Evolutionary conservation across 345 rosid genomes (phyloP).

Genomic region (Eucalyptus sp.): DNA sequence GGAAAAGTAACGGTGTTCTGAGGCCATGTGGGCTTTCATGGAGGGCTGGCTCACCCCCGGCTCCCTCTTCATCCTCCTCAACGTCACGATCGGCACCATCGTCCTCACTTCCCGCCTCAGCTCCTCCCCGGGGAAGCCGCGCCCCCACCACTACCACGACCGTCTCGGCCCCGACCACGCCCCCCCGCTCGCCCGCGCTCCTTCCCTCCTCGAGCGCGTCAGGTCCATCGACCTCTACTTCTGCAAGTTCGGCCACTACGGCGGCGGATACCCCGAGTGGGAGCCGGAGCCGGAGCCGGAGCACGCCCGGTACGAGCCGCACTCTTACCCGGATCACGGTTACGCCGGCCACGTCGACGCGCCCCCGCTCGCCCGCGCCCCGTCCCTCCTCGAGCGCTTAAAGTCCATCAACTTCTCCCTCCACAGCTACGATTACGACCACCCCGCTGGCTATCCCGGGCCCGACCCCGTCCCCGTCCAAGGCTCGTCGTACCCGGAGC

Average conservation of each 20-base stretch:
- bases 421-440: neutral
- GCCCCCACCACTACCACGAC: neutral
- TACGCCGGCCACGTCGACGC: neutral
- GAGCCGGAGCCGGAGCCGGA: no score
- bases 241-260: constrained; percentile 9
- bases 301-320: neutral
- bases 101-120: constrained; percentile 27
- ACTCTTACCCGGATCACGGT: neutral
- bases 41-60: constrained; percentile 40
- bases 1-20: neutral
- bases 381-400: constrained; percentile 25
- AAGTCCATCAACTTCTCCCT: constrained; percentile 10
- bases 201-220: constrained; percentile 48
- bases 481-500: no score
- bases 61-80: constrained; percentile 51
- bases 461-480: no score
- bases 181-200: constrained; percentile 24
- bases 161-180: neutral
- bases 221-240: constrained; percentile 33
- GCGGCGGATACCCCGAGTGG: neutral
- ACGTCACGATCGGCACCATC: constrained; percentile 54
- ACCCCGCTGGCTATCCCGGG: no score
- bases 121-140: constrained; percentile 5
- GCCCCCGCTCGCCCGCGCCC: constrained; percentile 16
- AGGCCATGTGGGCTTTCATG: neutral